Evolutionary conservation across 805 yeast genomes (phyloP).

Genomic region (Starmera dryadoides): DNA sequence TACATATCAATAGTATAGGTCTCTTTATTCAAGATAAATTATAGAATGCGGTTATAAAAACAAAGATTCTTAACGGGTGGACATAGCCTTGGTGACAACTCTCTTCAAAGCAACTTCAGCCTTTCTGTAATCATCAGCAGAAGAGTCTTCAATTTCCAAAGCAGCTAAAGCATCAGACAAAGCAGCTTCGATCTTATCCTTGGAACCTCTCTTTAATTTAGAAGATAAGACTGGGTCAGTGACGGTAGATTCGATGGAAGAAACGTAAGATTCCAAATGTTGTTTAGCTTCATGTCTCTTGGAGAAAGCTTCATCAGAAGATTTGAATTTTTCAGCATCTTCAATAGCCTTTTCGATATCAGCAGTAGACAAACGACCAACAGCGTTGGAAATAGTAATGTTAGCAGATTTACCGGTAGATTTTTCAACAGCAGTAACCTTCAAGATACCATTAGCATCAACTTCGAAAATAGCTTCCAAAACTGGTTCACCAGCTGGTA

Average conservation of each 20-base stretch:
- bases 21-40: neutral
- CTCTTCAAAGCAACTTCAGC: constrained; percentile 99
- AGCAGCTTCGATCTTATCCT: constrained; percentile 96
- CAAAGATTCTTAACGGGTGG: constrained; percentile 86
- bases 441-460: constrained; percentile 99
- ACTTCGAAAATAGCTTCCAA: constrained; percentile 98
- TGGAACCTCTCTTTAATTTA: constrained; percentile 94
- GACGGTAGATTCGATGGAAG: constrained; percentile 90
- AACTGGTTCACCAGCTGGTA: constrained; percentile 99
- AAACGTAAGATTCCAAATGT: constrained; percentile 97
- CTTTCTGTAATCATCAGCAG: constrained; percentile 97
- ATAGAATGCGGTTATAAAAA: neutral
- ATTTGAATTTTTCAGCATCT: constrained; percentile 99
- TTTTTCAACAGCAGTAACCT: constrained; percentile 98
- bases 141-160: constrained; percentile 91
- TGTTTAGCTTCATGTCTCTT: constrained; percentile 99
- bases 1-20: no score
- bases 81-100: constrained; percentile 98
- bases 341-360: constrained; percentile 98
- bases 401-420: constrained; percentile 97
- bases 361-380: constrained; percentile 94
- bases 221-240: constrained; percentile 98
- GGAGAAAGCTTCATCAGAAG: constrained; percentile 98
- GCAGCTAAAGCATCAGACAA: constrained; percentile 97
- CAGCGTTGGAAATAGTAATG: constrained; percentile 98